Evolutionary conservation across 164 flowering plant genomes (phyloP).

Genomic region (Chimonanthus praecox): DNA sequence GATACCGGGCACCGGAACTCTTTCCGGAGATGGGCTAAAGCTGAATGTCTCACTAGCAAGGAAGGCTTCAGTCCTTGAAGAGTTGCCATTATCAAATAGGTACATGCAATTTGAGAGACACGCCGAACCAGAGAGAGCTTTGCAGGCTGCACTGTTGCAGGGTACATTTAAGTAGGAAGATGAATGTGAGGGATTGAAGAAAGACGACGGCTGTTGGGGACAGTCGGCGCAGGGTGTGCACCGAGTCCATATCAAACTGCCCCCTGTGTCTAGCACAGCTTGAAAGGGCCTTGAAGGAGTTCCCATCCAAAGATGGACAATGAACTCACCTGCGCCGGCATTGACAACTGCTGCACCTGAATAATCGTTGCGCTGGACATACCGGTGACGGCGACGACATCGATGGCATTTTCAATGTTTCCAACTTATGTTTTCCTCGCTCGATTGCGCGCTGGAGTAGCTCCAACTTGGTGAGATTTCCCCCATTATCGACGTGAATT

Average conservation of each 20-base stretch:
- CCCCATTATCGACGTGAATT: constrained; percentile 43
- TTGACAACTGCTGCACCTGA: neutral
- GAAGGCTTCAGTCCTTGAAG: constrained; percentile 52
- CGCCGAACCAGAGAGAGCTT: neutral
- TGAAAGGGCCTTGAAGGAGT: constrained; percentile 45
- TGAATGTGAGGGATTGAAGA: constrained; percentile 44
- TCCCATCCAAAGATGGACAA: constrained; percentile 59
- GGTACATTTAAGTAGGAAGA: too few relatives aligned
- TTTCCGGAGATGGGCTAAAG: constrained; percentile 19
- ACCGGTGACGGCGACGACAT: constrained; percentile 2
- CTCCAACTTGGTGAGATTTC: constrained; percentile 46
- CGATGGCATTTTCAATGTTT: constrained; percentile 29
- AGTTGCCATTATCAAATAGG: constrained; percentile 60
- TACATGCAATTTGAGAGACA: constrained; percentile 54
- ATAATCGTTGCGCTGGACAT: neutral
- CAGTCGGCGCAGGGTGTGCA: constrained; percentile 66
- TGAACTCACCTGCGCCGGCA: constrained; percentile 46
- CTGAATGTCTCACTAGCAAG: constrained; percentile 63
- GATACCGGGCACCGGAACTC: constrained; percentile 28
- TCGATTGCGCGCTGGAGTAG: constrained; percentile 41
- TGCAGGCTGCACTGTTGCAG: too few relatives aligned
- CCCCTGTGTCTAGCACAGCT: constrained; percentile 75
- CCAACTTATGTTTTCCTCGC: constrained; percentile 38
- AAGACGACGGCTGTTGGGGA: constrained; percentile 43
- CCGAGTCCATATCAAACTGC: constrained; percentile 81